Evolutionary conservation across 257 asterid species (phyloP).

Genomic region (Solanum peruvianum): DNA sequence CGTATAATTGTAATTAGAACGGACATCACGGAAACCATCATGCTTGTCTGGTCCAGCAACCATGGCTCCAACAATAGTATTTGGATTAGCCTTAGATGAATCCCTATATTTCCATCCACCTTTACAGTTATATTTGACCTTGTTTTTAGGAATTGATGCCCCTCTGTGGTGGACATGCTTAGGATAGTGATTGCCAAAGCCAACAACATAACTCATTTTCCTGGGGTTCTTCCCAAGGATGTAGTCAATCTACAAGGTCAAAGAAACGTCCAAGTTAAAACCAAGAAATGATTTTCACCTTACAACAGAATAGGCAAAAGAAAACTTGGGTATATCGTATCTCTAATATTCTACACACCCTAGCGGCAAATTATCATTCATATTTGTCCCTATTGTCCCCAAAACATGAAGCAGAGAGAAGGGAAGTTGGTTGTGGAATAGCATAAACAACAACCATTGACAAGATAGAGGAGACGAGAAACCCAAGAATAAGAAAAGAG

Average conservation of each 20-base stretch:
- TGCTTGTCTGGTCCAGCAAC: constrained; percentile 95
- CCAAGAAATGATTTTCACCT: not conserved
- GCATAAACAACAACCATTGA: not conserved
- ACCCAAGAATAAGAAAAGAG: not conserved
- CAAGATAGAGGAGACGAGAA: not conserved
- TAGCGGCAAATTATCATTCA: not conserved
- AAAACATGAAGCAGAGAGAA: not conserved
- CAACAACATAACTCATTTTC: constrained; percentile 93
- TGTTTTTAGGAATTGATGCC: constrained; percentile 86
- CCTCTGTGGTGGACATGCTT: constrained; percentile 91
- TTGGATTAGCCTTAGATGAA: constrained; percentile 60
- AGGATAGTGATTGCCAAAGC: constrained; percentile 71
- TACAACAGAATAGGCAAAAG: not conserved
- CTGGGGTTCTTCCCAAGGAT: constrained; percentile 89
- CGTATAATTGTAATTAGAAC: constrained; percentile 78
- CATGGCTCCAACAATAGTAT: constrained; percentile 76
- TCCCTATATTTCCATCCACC: constrained; percentile 98
- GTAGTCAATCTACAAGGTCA: constrained; percentile 51
- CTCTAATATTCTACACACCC: not conserved
- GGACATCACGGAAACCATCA: constrained; percentile 76
- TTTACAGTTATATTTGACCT: constrained; percentile 60
- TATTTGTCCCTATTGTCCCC: not conserved
- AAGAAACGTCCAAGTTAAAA: not conserved
- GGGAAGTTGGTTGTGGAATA: not conserved
- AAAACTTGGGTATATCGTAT: not conserved